phyloP scores from a whole-genome alignment of 1,139 yeast species.

The Pichia cactophila region DNA sequence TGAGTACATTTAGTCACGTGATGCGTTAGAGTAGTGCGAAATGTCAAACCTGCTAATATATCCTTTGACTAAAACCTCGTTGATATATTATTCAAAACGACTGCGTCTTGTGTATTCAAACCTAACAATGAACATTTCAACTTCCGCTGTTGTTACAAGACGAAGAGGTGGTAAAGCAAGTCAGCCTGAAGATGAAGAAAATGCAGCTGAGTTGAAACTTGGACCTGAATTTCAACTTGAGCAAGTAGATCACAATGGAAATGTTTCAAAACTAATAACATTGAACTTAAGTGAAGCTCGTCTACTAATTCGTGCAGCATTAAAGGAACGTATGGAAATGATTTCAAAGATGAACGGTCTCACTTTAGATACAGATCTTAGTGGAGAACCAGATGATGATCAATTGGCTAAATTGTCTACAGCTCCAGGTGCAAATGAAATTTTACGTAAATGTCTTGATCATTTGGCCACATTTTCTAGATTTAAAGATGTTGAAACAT shows the following conservation, averaged over 20 bases:
- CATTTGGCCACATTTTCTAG: constrained; percentile 81
- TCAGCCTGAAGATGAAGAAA: constrained; percentile 78
- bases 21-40: not conserved
- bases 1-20: not conserved
- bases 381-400: constrained; percentile 57
- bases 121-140: constrained; percentile 70
- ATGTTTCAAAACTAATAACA: constrained; percentile 70
- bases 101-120: too few relatives aligned
- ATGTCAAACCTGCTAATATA: too few relatives aligned
- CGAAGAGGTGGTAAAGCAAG: constrained; percentile 57
- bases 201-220: constrained; percentile 74
- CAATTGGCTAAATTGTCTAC: constrained; percentile 63
- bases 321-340: constrained; percentile 59
- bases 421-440: constrained; percentile 53
- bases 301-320: constrained; percentile 80
- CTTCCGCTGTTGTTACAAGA: constrained; percentile 80
- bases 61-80: too few relatives aligned
- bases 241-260: constrained; percentile 77
- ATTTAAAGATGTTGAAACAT: constrained; percentile 86
- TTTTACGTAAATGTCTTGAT: constrained; percentile 85
- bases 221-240: constrained; percentile 88
- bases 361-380: constrained; percentile 29
- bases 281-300: constrained; percentile 86
- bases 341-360: constrained; percentile 34
- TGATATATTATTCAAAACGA: too few relatives aligned